phyloP scores from a whole-genome alignment of 306 rosid species.

The Trifolium pratense region DNA sequence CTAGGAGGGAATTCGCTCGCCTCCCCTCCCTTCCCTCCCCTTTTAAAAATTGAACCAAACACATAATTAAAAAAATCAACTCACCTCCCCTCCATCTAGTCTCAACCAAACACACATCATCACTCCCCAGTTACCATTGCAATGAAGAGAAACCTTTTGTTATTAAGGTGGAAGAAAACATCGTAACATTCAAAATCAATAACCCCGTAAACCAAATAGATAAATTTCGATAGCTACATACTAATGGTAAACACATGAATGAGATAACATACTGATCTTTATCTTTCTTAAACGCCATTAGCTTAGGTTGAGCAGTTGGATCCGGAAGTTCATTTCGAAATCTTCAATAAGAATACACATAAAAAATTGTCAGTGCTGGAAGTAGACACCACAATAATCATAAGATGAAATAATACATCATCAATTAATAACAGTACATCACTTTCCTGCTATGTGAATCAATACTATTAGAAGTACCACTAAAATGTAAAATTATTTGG shows the following conservation, averaged over 20 bases:
- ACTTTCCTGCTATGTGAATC: constrained; percentile 25
- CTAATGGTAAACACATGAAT: constrained; percentile 18
- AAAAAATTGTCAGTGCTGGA: constrained; percentile 43
- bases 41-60: background rate
- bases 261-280: constrained; percentile 80
- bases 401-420: constrained; percentile 12
- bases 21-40: too few relatives aligned
- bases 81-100: too few relatives aligned
- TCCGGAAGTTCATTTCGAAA: constrained; percentile 99
- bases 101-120: background rate
- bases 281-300: constrained; percentile 84
- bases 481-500: constrained; percentile 2
- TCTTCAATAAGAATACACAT: constrained; percentile 52
- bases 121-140: constrained; percentile 8
- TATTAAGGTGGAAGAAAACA: background rate
- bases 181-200: constrained; percentile 21
- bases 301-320: constrained; percentile 98
- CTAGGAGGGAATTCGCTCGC: too few relatives aligned
- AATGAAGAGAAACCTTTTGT: background rate
- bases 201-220: constrained; percentile 19
- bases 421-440: constrained; percentile 8
- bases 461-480: constrained; percentile 12
- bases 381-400: constrained; percentile 23
- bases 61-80: background rate
- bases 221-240: background rate